phyloP scores from a whole-genome alignment of 208 protist species.

The Angomonas deanei region DNA sequence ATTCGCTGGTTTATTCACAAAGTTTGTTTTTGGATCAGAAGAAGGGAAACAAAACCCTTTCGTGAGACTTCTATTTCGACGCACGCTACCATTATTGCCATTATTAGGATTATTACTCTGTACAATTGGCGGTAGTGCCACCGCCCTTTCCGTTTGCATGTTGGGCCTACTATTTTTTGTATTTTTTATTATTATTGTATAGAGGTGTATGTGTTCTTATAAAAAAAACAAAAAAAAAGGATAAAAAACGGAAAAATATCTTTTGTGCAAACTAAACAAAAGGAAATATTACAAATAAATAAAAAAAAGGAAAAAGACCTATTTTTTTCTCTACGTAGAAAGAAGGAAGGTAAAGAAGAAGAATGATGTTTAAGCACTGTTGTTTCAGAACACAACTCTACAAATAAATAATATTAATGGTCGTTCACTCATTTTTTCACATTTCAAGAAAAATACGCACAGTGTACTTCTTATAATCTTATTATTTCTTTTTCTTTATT shows the following conservation, averaged over 20 bases:
- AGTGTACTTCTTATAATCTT: not conserved
- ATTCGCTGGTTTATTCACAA: not conserved
- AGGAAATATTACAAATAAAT: not conserved
- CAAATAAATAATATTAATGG: not conserved
- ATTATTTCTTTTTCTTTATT: conserved; percentile 7
- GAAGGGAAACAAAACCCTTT: not conserved
- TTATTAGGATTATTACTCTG: not conserved
- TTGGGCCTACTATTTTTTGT: not conserved
- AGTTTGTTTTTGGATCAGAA: not conserved
- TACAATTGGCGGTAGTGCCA: not conserved
- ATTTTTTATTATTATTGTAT: not conserved
- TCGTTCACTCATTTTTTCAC: not conserved
- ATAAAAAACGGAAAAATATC: not conserved
- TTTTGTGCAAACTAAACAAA: not conserved
- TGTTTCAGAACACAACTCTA: not conserved
- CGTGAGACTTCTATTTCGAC: not conserved
- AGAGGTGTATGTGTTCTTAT: no score
- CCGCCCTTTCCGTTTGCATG: not conserved
- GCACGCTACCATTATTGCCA: not conserved
- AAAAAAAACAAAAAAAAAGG: conserved; percentile 5
- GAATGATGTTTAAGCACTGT: not conserved
- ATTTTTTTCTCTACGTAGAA: not conserved
- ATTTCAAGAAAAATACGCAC: no score
- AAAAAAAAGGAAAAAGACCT: not conserved
- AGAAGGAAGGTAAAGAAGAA: conserved; percentile 5